Evolutionary conservation across 805 yeast species (phyloP).

Genomic region (Wickerhamiella occidentalis): DNA sequence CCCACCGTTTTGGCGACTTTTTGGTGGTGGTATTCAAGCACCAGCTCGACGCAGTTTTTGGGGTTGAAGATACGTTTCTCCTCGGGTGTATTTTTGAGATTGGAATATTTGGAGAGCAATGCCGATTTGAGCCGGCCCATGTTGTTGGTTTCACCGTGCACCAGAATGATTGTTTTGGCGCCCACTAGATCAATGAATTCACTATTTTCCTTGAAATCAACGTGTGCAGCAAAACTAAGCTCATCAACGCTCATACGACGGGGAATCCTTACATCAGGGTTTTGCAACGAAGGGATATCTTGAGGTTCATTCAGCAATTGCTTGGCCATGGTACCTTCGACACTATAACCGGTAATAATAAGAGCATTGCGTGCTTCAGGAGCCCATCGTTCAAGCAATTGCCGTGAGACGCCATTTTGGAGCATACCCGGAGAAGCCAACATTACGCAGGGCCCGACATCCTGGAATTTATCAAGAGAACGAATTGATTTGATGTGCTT

Average conservation of each 20-base stretch:
- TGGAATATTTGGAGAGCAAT: conserved; percentile 69
- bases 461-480: conserved; percentile 74
- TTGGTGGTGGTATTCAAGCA: conserved; percentile 65
- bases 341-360: conserved; percentile 90
- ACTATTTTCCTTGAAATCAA: conserved; percentile 86
- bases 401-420: conserved; percentile 90
- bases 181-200: conserved; percentile 80
- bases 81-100: conserved; percentile 69
- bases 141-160: conserved; percentile 96
- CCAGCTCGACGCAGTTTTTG: conserved; percentile 70
- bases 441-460: conserved; percentile 90
- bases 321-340: conserved; percentile 97
- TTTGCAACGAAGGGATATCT: conserved; percentile 72
- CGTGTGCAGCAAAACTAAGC: conserved; percentile 98
- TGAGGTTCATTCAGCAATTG: conserved; percentile 76
- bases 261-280: conserved; percentile 74
- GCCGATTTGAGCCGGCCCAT: conserved; percentile 97
- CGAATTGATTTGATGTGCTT: conserved; percentile 70
- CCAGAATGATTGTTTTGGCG: conserved; percentile 76
- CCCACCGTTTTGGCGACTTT: conserved; percentile 74
- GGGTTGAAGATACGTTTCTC: conserved; percentile 91
- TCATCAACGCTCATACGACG: conserved; percentile 82
- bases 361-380: conserved; percentile 88
- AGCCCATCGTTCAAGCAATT: conserved; percentile 87
- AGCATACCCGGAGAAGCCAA: conserved; percentile 98